Base-by-base conservation (phyloP, 164 flowering plant genomes). In the Cinnamomum micranthum region DNA sequence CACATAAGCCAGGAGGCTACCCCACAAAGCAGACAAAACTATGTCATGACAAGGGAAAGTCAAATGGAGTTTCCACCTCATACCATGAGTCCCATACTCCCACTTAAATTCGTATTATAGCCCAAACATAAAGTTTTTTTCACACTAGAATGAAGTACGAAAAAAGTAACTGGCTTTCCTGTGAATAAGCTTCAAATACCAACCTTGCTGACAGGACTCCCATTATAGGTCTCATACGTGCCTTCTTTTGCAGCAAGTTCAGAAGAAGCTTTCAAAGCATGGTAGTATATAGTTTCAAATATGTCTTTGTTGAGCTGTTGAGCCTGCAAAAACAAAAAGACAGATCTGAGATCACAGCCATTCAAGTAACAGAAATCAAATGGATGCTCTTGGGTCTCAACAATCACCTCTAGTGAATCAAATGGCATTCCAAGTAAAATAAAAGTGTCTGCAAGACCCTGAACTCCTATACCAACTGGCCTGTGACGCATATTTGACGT, bases 351-450 rank as follows among this genome's bases (percentile, higher is more conserved):
- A 58, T 27, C 47, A 66, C n/a, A 60, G 1, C 22, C 47, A 25
- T 68, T 62, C 23, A 13, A 22, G 20, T 20, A 52, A 50, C 20
- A 68, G 20, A 31, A 23, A 51, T 28, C 68, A 74, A 60, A 19
- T 28, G 2, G 20, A 22, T 50, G 6, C 59, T 28, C 15, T 27
- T 67, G 31, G 62, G 31, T 27, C 25, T 27, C 14, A 22, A 35
- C 41, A 31, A 63, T 51, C 55, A 95, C 98, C 99, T 94, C 97
- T 19, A 84, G 87, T 2, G 98, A 94, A 76, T 96, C 99, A 91
- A 96, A 96, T 75, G 99, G 78, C 98, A 96, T 92, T 70, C 99
- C 99, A 76, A 96, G 91, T 79, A 96, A 83, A 64, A 96, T 96
- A 82, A 94, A 96, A 41, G 97, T 77, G 77, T 96, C 99, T 35